Evolutionary conservation across 345 rosid genomes (phyloP), one percentile per base, ranked within the genome.

Genomic region (Brassica nigra): DNA sequence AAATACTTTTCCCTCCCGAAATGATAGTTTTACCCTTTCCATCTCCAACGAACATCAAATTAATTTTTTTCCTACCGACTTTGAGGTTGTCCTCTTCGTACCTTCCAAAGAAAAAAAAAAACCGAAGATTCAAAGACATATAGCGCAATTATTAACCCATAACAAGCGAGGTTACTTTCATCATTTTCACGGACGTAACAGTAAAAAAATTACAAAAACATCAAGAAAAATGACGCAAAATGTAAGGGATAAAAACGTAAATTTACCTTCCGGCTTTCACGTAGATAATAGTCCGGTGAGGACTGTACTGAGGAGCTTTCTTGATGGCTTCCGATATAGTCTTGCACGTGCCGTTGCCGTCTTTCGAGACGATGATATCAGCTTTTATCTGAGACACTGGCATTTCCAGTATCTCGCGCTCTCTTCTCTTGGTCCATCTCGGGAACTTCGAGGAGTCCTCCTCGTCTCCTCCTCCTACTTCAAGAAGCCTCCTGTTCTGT

Each of bases 261-360:
- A 0, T 78, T 84, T 87, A 95, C 99, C 92, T 91, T 81, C 99
- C 99, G 76, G 99, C 98, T 82, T 68, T 88, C 54, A 95, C 97
- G 85, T 91, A 91, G 73, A 95, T 95, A 34, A 95, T 84, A 36
- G 81, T 86, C 68, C 99, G 92, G 78, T 90, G 90, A 34, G 33
- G 58, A 42, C 93, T 92, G 54, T 83, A 55, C 80, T 91, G 90
- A 37, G 98, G 97, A 75, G 89, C 97, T 78, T 84, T 89, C 86
- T 95, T 95, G 77, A 95, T 92, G 42, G 99, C 99, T 82, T 88
- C 97, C 23, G 89, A 28, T 27, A 95, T 89, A 69, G 97, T 95
- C 83, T 88, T 91, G 73, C 77, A 83, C 70, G 97, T 93, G 20
- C 98, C 99, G 78, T 84, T 93, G 8, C 99, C 99, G 72, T 87